These are phyloP conservation scores for Aegle marmelos DNA, from an alignment of 345 rosid genomes.

Conservation along the genomic window DNA sequence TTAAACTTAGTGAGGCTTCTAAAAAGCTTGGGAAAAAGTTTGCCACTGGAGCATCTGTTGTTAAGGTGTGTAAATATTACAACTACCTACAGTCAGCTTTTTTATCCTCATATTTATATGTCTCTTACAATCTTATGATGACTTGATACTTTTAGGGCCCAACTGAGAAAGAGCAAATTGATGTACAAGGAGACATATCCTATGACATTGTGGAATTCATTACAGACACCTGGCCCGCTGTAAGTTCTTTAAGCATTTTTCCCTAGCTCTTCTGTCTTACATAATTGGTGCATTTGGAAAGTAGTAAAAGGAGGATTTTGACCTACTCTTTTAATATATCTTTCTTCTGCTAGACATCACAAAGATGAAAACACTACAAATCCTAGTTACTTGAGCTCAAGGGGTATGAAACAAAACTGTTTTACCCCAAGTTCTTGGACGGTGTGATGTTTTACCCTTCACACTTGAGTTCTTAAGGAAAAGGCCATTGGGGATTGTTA, in stretches of 20 bases:
- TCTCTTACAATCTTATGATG: background rate
- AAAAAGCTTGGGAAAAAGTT: slow-evolving; percentile 96
- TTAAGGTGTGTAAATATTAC: slow-evolving; percentile 55
- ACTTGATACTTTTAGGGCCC: slow-evolving; percentile 62
- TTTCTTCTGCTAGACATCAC: background rate
- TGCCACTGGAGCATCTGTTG: slow-evolving; percentile 97
- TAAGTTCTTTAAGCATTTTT: slow-evolving; percentile 25
- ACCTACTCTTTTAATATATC: background rate
- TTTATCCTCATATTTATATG: slow-evolving; percentile 2
- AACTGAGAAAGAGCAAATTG: slow-evolving; percentile 96
- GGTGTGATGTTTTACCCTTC: background rate
- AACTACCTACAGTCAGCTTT: background rate
- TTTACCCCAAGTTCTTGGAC: background rate
- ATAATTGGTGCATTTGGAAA: background rate
- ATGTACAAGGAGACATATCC: slow-evolving; percentile 95
- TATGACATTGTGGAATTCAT: slow-evolving; percentile 81
- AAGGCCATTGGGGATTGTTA: no score
- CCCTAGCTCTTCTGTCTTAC: background rate
- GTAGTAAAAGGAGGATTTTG: background rate
- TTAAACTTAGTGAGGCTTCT: slow-evolving; percentile 90
- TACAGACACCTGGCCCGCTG: slow-evolving; percentile 87
- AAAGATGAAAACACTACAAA: background rate
- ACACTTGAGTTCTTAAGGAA: background rate
- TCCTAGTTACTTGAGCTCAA: background rate
- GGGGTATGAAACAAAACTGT: background rate